Conservation (phyloP, 805 yeast species). For the Spencermartinsiella europaea region DNA sequence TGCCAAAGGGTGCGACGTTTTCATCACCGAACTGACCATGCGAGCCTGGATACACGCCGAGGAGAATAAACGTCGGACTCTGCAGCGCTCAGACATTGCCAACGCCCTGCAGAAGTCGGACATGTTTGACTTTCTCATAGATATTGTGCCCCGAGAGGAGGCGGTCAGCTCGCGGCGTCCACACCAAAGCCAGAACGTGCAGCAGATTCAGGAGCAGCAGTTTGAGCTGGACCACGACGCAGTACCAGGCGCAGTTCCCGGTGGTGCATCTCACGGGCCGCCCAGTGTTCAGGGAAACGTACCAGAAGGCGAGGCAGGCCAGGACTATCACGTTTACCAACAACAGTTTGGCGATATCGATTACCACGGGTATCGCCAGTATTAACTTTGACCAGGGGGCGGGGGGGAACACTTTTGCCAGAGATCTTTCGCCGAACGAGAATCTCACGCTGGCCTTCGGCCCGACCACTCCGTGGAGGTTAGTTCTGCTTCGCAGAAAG, state of each 20-base stretch:
- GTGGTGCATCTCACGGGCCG: background rate
- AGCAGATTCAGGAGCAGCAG: constrained; percentile 1
- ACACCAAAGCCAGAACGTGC: constrained; percentile 1
- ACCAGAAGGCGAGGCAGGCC: background rate
- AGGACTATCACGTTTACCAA: constrained; percentile 11
- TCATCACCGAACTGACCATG: constrained; percentile 95
- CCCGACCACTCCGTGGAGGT: too few species aligned
- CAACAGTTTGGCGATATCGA: constrained; percentile 18
- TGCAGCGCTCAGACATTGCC: constrained; percentile 91
- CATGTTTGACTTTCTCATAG: constrained; percentile 96
- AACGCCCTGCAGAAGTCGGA: constrained; percentile 92
- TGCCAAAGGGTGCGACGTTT: constrained; percentile 97
- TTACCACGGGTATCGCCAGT: constrained; percentile 20
- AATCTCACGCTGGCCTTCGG: too few species aligned
- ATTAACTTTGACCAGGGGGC: too few species aligned
- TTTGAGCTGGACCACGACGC: constrained; percentile 11
- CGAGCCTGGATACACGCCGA: constrained; percentile 99
- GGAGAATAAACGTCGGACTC: constrained; percentile 88
- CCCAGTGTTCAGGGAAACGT: background rate
- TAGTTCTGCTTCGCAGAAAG: too few species aligned
- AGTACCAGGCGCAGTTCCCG: background rate
- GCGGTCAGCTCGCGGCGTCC: constrained; percentile 31
- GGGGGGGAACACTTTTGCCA: too few species aligned
- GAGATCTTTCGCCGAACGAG: too few species aligned
- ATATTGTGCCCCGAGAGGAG: constrained; percentile 89